Evolutionary conservation across 2,329 filamentous ascomycete species (phyloP).

Genomic region (Pseudocercospora cruenta): DNA sequence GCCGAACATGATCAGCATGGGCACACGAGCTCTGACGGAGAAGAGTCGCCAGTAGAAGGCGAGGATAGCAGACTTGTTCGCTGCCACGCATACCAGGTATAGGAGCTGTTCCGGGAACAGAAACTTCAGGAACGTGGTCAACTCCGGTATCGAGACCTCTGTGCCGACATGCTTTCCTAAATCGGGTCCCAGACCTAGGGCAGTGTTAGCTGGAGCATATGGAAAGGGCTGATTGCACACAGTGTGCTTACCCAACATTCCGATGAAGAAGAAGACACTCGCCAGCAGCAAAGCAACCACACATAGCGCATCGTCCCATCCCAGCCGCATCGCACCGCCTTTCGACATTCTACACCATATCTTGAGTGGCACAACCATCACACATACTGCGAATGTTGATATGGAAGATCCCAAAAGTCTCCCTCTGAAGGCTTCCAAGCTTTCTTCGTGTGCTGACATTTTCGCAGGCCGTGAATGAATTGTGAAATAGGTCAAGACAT

Average conservation of each 20-base stretch:
- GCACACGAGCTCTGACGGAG: slow-evolving; percentile 18
- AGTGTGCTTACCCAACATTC: slow-evolving; percentile 16
- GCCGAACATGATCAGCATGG: slow-evolving; percentile 14
- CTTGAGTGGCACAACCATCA: slow-evolving; percentile 22
- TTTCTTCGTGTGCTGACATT: slow-evolving; percentile 9
- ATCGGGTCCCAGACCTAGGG: slow-evolving; percentile 9
- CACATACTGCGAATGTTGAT: slow-evolving; percentile 19
- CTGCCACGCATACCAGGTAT: slow-evolving; percentile 22
- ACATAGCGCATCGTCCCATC: slow-evolving; percentile 19
- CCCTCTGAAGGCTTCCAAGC: slow-evolving; percentile 5
- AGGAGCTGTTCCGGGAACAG: slow-evolving; percentile 23
- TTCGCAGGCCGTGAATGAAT: neutral
- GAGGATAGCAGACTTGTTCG: slow-evolving; percentile 27
- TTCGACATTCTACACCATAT: slow-evolving; percentile 21
- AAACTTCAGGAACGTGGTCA: slow-evolving; percentile 15
- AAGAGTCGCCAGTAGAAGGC: slow-evolving; percentile 32
- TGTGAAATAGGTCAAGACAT: too few species aligned
- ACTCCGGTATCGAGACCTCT: slow-evolving; percentile 2
- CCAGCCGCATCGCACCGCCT: slow-evolving; percentile 10
- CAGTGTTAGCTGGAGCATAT: too few species aligned
- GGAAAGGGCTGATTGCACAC: neutral
- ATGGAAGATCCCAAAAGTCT: slow-evolving; percentile 16
- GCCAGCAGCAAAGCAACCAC: slow-evolving; percentile 7
- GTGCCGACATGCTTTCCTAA: slow-evolving; percentile 16
- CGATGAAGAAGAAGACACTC: slow-evolving; percentile 18